Evolutionary conservation across 257 asterid species (phyloP), one percentile per base, ranked within the genome.

Genomic region (Avicennia marina): DNA sequence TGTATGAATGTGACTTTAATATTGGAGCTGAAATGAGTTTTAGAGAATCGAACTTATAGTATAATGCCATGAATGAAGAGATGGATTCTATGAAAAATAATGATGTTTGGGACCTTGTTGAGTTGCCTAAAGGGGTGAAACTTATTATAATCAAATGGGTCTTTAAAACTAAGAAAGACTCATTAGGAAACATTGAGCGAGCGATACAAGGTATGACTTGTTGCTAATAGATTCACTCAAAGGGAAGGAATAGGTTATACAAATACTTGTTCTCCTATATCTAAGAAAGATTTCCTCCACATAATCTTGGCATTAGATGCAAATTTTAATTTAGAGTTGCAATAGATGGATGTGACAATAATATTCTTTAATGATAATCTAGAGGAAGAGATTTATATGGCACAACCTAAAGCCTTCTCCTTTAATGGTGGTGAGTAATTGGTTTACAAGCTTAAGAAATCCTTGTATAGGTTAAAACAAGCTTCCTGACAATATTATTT

Each of bases 1-100:
- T 50, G 5, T 18, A 34, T 19, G 60, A 33, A 34, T 17, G 1
- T 4, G 22, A 53, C 18, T 17, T 0, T 19, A 17, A 32, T 6
- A 54, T 36, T 36, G 47, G 46, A 34, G 31, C 12, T 6, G 20
- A 54, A 19, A 19, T 10, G 33, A 19, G 33, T 13, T 46, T 9
- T 15, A 2, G 19, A 11, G 6, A 54, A 21, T 36, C 19, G 4
- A 3, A 34, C 0, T 12, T 54, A 1, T 54, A 12, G 24, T 27
- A 50, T 13, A 10, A 57, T 57, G 19, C 42, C 11, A 57, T 57
- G 42, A 41, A 21, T 2, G 61, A 55, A 1, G 36, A 55, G 60
- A 22, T 47, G 33, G 21, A 47, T 24, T 22, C 54, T 4, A 24
- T 47, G 19, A 4, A 7, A 11, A 2, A 0, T 22, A 47, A 47